Evolutionary conservation across 2,329 filamentous ascomycete genomes (phyloP).

Genomic region (Leptosphaerulina australis): DNA sequence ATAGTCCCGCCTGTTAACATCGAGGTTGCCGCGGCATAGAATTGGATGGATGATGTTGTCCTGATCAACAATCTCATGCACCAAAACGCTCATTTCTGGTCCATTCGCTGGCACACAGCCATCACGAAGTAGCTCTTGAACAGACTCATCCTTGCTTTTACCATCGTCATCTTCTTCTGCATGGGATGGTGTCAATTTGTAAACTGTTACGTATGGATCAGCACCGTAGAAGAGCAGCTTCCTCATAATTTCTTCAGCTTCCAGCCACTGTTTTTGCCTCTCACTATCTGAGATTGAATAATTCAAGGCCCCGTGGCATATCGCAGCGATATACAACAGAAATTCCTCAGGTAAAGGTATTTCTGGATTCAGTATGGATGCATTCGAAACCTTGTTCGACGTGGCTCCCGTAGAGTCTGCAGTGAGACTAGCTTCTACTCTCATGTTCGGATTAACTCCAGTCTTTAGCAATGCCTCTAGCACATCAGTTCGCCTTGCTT

Average conservation of each 20-base stretch:
- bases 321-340: neutral
- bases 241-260: neutral
- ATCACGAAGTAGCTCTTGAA: neutral
- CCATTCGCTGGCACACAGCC: neutral
- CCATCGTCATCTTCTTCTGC: neutral
- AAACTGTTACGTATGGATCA: neutral
- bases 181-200: neutral
- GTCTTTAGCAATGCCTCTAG: neutral
- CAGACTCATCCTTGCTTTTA: neutral
- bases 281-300: neutral
- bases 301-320: neutral
- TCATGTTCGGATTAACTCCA: neutral
- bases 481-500: neutral
- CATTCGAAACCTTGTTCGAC: no score
- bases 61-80: neutral
- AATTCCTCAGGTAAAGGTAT: neutral
- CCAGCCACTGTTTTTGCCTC: neutral
- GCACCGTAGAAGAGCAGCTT: neutral
- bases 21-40: neutral
- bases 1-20: neutral
- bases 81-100: neutral
- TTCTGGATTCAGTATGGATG: neutral
- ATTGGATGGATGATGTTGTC: neutral
- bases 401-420: no score
- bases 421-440: neutral